Evolutionary conservation across 805 yeast genomes (phyloP), one percentile per base, ranked within the genome.

Genomic region (Tetrapisispora fleetii): DNA sequence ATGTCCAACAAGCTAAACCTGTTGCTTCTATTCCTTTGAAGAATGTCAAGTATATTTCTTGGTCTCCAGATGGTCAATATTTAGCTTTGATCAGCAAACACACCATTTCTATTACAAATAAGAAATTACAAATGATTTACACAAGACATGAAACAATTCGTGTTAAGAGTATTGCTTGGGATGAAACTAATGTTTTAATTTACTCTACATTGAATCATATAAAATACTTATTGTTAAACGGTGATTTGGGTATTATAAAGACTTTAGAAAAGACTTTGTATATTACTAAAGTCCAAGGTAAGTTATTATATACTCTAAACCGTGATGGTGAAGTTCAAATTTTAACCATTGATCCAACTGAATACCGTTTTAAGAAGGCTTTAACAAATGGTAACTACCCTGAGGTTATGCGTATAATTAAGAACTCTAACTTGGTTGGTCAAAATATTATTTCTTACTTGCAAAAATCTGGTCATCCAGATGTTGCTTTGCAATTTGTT

Each of bases 91-190:
- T 89, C 65, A 80, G 95, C 21, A 93, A 91, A 66, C 99, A 93
- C 68, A 85, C 93, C 19, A 85, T 93, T 58, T 85, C 95, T 14
- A 81, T 93, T 58, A 95, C 90, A 28, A 81, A 80, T 58, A 83
- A 81, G 65, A 83, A 79, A 54, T 75, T 91, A 58, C 89, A 87
- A 63, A 69, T 80, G 49, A 73, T 89, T 38, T 81, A 91, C 47
- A 80, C 95, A 1, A 77, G 89, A 79, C 97, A 89, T 65, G 99
- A 93, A 73, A 91, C 98, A 3, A 93, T 93, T 57, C 77, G 99
- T 66, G 88, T 93, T 61, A 93, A 93, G 73, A 82, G 95, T 70
- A 97, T 96, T 43, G 87, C 95, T 18, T 93, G 97, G 97, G 98
- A 93, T 67, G 96, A 89, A 58, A 73, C 85, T 44, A 91, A 91